Percentiles rank a stretch among this genome's conserved stretches.
Evolutionary conservation across 176 grass and related monocot genomes (phyloP).

Genomic region (Oryza nivara): DNA sequence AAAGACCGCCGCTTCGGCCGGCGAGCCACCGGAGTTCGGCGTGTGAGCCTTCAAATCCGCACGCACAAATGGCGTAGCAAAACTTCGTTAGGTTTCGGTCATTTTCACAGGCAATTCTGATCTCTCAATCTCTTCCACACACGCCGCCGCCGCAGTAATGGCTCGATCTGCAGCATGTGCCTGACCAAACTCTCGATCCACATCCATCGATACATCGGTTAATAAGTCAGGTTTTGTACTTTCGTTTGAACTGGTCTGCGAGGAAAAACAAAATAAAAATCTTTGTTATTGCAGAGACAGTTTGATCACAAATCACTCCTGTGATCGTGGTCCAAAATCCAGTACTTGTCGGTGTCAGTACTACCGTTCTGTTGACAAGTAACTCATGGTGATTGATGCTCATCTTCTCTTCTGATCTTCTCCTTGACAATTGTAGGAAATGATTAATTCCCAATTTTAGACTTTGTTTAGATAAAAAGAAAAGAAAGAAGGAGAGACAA

Average conservation of each 20-base stretch:
- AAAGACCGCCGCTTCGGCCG: not conserved
- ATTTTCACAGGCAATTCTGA: not conserved
- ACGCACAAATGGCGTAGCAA: constrained; percentile 1
- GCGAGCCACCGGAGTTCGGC: not conserved
- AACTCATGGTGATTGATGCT: not conserved
- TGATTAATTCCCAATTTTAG: not conserved
- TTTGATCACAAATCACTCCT: not conserved
- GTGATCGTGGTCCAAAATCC: constrained; percentile 6
- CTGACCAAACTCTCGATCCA: not conserved
- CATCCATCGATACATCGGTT: not conserved
- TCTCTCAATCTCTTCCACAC: not conserved
- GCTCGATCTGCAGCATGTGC: not conserved
- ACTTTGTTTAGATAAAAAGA: too few species aligned
- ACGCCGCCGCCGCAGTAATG: too few species aligned
- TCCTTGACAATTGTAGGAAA: not conserved
- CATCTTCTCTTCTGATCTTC: not conserved
- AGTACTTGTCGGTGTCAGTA: not conserved
- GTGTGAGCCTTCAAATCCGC: not conserved
- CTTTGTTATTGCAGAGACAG: not conserved
- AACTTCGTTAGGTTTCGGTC: constrained; percentile 24
- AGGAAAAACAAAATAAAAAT: not conserved
- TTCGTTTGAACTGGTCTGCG: not conserved
- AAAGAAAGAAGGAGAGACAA: not conserved
- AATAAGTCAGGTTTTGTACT: not conserved
- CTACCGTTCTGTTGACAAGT: not conserved